Base-by-base conservation (phyloP, 2,329 filamentous ascomycete genomes). In the Penicillium sp. region DNA sequence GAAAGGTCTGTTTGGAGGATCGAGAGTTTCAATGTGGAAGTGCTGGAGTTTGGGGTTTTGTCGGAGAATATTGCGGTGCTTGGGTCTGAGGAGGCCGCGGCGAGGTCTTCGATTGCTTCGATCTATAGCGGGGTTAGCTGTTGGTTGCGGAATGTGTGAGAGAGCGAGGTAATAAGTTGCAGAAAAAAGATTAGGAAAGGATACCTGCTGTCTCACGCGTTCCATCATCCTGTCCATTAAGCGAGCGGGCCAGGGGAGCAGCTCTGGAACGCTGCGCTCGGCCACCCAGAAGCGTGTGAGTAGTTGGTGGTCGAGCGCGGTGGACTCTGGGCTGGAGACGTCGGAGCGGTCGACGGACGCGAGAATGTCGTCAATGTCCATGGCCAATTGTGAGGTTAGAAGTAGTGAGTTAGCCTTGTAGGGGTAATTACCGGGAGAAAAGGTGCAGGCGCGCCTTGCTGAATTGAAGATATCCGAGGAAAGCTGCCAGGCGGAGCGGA, bases 1-100 rank as follows among this genome's bases (percentile, higher is more conserved):
- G 97, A 93, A 58, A 99, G 86, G 80, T 99, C 95, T 7, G 96
- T 98, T 82, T 99, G 95, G 58, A 97, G 89, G 65, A 99, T 90
- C 53, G 97, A 97, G 72, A 98, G 88, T 64, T 88, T 88, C 76
- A 99, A 97, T 76, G 97, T 98, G 66, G 91, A 90, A 77, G 91
- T 93, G 50, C 93, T 98, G 66, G 91, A 90, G 77, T 91, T 93
- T 51, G 93, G 91, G 72, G 96, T 93, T 35, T n/a, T 49, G 87
- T 96, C 93, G 31, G 21, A 17, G 87, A 62, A 58, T 56, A 50
- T 66, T 56, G 66, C 53, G 38, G 49, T 56, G 31, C 35, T 15
- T 17, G 64, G 82, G 76, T 84, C 77, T 55, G 74, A 71, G 61
- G 77, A 76, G 7, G 77, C 75, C n/a, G 76, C 71, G 52, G 80